Percentiles rank a stretch among this genome's conserved stretches.
phyloP scores from a whole-genome alignment of 2,329 filamentous ascomycete species.

The Xylaria sp. region DNA sequence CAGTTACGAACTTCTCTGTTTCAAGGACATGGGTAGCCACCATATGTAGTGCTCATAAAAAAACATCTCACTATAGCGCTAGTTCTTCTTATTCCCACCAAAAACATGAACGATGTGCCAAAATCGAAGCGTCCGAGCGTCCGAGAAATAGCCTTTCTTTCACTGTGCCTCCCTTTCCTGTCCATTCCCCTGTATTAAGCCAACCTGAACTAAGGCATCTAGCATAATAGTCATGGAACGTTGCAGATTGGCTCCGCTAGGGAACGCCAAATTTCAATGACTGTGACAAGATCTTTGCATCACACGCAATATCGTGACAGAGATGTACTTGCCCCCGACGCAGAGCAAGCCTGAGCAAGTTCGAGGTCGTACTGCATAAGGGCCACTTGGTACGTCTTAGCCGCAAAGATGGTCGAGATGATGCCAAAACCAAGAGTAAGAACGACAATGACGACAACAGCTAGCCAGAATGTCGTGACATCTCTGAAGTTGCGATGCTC shows the following conservation, averaged over 20 bases:
- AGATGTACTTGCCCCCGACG: not conserved
- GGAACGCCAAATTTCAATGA: not conserved
- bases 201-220: not conserved
- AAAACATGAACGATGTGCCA: not conserved
- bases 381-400: not conserved
- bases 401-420: not conserved
- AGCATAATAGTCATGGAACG: no score
- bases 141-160: not conserved
- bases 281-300: not conserved
- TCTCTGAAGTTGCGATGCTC: not conserved
- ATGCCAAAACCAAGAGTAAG: constrained; percentile 4
- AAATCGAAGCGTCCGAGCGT: not conserved
- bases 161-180: not conserved
- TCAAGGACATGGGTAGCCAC: not conserved
- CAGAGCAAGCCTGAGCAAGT: not conserved
- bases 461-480: constrained; percentile 2
- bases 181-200: not conserved
- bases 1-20: not conserved
- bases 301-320: not conserved
- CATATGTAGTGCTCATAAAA: not conserved
- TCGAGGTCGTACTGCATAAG: constrained; percentile 5
- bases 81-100: not conserved
- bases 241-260: not conserved
- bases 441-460: not conserved
- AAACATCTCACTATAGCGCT: not conserved